Percentiles rank a stretch among this genome's conserved stretches.
These are phyloP conservation scores for Corrigiola litoralis DNA, from an alignment of 179 eudicot species.

Conservation along the genomic window DNA sequence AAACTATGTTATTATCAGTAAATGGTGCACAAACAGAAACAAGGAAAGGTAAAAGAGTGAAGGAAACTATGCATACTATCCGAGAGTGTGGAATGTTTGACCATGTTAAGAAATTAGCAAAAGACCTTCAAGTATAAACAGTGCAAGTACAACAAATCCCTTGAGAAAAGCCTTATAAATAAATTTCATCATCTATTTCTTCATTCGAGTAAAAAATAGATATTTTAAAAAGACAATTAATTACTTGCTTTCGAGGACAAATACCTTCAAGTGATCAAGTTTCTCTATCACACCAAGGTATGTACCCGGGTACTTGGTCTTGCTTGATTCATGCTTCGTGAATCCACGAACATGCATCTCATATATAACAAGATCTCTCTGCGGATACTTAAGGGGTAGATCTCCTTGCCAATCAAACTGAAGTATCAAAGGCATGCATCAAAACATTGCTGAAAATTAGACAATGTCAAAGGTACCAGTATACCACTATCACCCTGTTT, in stretches of 20 bases:
- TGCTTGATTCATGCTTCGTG: constrained; percentile 83
- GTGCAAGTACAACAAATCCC: no score
- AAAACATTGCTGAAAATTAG: not conserved
- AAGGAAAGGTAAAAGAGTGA: not conserved
- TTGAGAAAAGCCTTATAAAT: no score
- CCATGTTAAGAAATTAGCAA: no score
- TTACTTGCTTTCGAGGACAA: not conserved
- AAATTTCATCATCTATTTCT: not conserved
- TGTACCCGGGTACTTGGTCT: constrained; percentile 64
- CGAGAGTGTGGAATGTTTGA: no score
- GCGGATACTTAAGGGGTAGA: constrained; percentile 66
- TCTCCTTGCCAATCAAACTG: constrained; percentile 99
- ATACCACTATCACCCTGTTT: no score
- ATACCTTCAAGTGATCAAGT: constrained; percentile 93
- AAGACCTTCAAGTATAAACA: no score
- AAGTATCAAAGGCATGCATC: constrained; percentile 10
- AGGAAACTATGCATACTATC: no score
- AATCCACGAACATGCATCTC: constrained; percentile 99
- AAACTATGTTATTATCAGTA: no score
- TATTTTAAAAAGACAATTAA: not conserved
- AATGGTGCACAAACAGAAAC: not conserved
- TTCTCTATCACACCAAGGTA: constrained; percentile 80
- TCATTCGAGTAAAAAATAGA: not conserved
- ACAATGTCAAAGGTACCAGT: not conserved
- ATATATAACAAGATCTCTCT: constrained; percentile 76